Evolutionary conservation across 208 protist species (phyloP).

Genomic region (Giardia duodenalis): DNA sequence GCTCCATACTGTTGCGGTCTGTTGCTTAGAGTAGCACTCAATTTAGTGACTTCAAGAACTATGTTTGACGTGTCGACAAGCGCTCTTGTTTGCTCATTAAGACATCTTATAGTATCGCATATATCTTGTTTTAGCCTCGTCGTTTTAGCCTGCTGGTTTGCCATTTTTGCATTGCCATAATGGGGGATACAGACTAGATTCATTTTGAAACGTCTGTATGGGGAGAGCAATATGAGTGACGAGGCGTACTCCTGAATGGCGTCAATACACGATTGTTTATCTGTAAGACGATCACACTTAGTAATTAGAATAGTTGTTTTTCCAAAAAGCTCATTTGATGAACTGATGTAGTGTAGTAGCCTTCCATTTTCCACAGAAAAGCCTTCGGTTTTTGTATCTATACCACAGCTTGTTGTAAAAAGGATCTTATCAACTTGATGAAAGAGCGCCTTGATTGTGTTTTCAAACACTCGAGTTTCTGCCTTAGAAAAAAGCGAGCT

Average conservation of each 20-base stretch:
- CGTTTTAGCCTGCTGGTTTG: not conserved
- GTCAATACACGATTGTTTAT: not conserved
- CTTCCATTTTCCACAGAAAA: not conserved
- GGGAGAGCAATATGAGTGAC: not conserved
- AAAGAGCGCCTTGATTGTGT: not conserved
- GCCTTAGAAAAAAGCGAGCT: not conserved
- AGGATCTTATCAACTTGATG: not conserved
- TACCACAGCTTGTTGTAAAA: not conserved
- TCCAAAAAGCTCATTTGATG: not conserved
- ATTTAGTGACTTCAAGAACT: not conserved
- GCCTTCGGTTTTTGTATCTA: not conserved
- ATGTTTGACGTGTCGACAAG: not conserved
- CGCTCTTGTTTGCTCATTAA: not conserved
- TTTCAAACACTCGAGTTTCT: not conserved
- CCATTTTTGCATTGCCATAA: not conserved
- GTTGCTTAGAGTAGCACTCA: not conserved
- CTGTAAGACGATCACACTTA: not conserved
- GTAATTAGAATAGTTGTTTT: not conserved
- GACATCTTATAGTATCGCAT: not conserved
- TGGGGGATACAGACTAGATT: not conserved
- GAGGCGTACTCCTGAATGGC: not conserved
- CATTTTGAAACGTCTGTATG: not conserved
- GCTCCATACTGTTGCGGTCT: not conserved
- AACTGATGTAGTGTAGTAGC: not conserved
- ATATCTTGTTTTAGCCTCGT: not conserved